Evolutionary conservation across 495 filamentous ascomycete species (phyloP).

Genomic region (Talaromyces liani): DNA sequence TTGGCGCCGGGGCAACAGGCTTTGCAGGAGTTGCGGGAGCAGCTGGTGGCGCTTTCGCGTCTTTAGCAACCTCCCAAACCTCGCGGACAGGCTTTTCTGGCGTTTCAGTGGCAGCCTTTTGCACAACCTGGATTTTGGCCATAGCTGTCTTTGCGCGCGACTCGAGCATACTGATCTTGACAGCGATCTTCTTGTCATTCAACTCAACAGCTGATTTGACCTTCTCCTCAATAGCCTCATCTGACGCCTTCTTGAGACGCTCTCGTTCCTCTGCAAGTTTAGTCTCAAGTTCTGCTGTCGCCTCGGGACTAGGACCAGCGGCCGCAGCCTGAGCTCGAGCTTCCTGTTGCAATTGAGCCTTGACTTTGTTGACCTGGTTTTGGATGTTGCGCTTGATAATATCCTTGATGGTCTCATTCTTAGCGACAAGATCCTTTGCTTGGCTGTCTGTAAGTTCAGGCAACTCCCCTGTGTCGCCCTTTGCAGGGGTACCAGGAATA

Average conservation of each 20-base stretch:
- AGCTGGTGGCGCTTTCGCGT: conserved; percentile 46
- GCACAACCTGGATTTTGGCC: conserved; percentile 70
- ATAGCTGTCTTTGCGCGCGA: conserved; percentile 53
- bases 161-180: conserved; percentile 76
- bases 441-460: conserved; percentile 49
- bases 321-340: conserved; percentile 14
- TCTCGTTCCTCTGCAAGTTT: conserved; percentile 51
- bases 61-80: conserved; percentile 76
- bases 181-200: conserved; percentile 52
- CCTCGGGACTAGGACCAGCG: conserved; percentile 20
- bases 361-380: conserved; percentile 46
- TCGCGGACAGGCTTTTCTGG: conserved; percentile 73
- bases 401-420: conserved; percentile 54
- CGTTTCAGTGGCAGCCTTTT: conserved; percentile 73
- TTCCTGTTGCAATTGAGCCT: conserved; percentile 50
- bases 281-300: conserved; percentile 29
- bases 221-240: conserved; percentile 31
- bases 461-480: conserved; percentile 20
- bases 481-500: conserved; percentile 30
- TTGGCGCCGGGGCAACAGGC: conserved; percentile 24
- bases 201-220: conserved; percentile 38
- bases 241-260: conserved; percentile 55
- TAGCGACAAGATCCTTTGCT: conserved; percentile 55
- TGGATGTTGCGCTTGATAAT: conserved; percentile 65
- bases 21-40: conserved; percentile 25